phyloP scores from a whole-genome alignment of 768 basidiomycete genomes.

The Xerocomus potaroensis region DNA sequence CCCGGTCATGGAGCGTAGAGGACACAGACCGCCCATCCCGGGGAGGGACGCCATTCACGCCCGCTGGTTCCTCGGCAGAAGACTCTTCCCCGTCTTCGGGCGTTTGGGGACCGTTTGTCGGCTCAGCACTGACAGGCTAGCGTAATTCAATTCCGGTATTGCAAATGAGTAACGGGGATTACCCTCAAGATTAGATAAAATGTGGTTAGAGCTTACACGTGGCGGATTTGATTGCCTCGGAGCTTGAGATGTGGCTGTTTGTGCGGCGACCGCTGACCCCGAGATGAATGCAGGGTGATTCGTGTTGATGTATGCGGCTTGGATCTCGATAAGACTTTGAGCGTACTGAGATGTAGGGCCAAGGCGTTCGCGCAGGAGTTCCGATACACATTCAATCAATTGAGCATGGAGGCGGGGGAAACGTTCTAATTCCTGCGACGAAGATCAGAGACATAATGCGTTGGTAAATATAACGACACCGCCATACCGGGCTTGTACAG shows the following conservation, averaged over 20 bases:
- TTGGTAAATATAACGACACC: not conserved
- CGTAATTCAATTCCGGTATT: slow-evolving; percentile 1
- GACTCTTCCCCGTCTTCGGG: slow-evolving; percentile 65
- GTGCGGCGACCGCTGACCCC: slow-evolving; percentile 63
- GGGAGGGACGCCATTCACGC: slow-evolving; percentile 49
- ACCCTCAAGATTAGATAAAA: slow-evolving; percentile 10
- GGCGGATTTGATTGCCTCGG: slow-evolving; percentile 44
- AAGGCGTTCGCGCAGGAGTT: slow-evolving; percentile 88
- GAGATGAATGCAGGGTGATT: slow-evolving; percentile 95
- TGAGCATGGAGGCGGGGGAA: slow-evolving; percentile 94
- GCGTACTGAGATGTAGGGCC: slow-evolving; percentile 98
- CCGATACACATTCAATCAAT: slow-evolving; percentile 94
- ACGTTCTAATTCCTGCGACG: slow-evolving; percentile 79
- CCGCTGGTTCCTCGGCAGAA: slow-evolving; percentile 51
- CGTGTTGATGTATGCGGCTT: slow-evolving; percentile 99
- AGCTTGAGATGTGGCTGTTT: slow-evolving; percentile 39
- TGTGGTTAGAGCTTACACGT: slow-evolving; percentile 42
- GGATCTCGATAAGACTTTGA: slow-evolving; percentile 91
- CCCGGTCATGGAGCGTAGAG: slow-evolving; percentile 71
- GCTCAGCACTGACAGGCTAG: slow-evolving; percentile 64
- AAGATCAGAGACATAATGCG: slow-evolving; percentile 11
- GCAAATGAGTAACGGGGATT: slow-evolving; percentile 13
- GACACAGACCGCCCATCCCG: slow-evolving; percentile 70
- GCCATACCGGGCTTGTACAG: slow-evolving; percentile 80
- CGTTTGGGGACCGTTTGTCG: slow-evolving; percentile 47